Base-by-base conservation (phyloP, 129 eudicot genomes). In the Flaveria brownii region DNA sequence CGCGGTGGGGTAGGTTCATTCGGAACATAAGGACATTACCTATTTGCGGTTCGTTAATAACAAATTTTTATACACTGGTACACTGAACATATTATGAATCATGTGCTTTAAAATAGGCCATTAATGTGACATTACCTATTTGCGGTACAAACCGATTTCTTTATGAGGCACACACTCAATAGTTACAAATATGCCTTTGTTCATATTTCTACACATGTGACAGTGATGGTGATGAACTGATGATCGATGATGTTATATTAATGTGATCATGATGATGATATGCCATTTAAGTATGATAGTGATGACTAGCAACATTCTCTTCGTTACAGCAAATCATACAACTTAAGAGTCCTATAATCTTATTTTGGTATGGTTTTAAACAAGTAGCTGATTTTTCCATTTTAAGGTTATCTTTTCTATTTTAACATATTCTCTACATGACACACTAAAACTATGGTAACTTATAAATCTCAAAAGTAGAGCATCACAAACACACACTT, bases 251-350 rank as follows among this genome's bases (percentile, higher is more conserved):
- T 41, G 63, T 18, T 46, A 62, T 26, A 50, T 13, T 36, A 64
- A 47, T 52, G 51, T 75, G 66, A 51, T 76, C 54, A 76, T 14
- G 33, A 12, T 33, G 43, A 76, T 75, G 33, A 75, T 49, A 22
- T 76, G 66, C n/a, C 25, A 28, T 46, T 65, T 39, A 66, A 65
- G 15, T 49, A 33, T 20, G 36, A 56, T 26, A 15, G 33, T 55
- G 68, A 45, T 16, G 76, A 77, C 47, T 69, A 42, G 49, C 68
- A 68, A 12, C 23, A 28, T 28, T 46, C 39, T 13, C 55, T 25
- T 67, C 39, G 75, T 41, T 67, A 54, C 68, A 52, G 69, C 26
- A 56, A 23, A 69, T 25, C n/a, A 69, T 33, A 70, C 33, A 28
- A 77, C 73, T 18, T 62, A 2, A 28, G 33, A 28, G 46, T 7